Conservation (phyloP, 352 stramenopile genomes). For the Globisporangium heterothallicum region DNA sequence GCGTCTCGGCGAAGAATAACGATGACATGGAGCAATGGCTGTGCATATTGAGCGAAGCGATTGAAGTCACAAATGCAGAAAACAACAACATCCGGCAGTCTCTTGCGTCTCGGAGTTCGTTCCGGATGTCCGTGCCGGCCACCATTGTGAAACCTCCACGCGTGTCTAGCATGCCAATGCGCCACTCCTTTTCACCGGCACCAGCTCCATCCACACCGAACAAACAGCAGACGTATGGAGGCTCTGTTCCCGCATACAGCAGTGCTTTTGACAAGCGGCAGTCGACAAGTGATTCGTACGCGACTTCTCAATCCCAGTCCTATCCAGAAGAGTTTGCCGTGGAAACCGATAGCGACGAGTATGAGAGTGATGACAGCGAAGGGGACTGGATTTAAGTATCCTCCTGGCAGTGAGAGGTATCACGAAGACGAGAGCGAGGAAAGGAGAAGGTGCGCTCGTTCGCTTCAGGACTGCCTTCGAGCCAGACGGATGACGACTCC, state of each 20-base stretch:
- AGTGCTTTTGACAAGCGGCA: slow-evolving; percentile 28
- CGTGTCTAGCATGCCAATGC: slow-evolving; percentile 29
- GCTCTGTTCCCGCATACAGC: slow-evolving; percentile 13
- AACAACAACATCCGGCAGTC: slow-evolving; percentile 58
- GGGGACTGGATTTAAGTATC: slow-evolving; percentile 64
- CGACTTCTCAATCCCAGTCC: slow-evolving; percentile 28
- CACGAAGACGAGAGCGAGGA: neutral
- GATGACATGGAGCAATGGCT: slow-evolving; percentile 75
- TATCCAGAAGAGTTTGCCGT: slow-evolving; percentile 33
- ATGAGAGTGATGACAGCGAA: slow-evolving; percentile 62
- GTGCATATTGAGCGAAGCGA: slow-evolving; percentile 62
- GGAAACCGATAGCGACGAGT: slow-evolving; percentile 39
- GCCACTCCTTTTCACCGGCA: slow-evolving; percentile 41
- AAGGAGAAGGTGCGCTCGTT: neutral
- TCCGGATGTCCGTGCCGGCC: slow-evolving; percentile 31
- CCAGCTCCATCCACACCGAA: slow-evolving; percentile 12
- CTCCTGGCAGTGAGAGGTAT: neutral
- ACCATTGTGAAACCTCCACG: slow-evolving; percentile 16
- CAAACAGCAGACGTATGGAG: slow-evolving; percentile 16
- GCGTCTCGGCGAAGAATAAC: slow-evolving; percentile 56
- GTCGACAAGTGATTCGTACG: slow-evolving; percentile 29
- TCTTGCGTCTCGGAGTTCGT: slow-evolving; percentile 30
- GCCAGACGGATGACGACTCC: neutral
- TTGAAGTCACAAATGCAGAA: slow-evolving; percentile 49
- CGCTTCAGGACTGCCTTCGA: neutral